These are phyloP conservation scores for Debaryomyces udenii DNA, from an alignment of 1,139 yeast species.

Conservation along the genomic window DNA sequence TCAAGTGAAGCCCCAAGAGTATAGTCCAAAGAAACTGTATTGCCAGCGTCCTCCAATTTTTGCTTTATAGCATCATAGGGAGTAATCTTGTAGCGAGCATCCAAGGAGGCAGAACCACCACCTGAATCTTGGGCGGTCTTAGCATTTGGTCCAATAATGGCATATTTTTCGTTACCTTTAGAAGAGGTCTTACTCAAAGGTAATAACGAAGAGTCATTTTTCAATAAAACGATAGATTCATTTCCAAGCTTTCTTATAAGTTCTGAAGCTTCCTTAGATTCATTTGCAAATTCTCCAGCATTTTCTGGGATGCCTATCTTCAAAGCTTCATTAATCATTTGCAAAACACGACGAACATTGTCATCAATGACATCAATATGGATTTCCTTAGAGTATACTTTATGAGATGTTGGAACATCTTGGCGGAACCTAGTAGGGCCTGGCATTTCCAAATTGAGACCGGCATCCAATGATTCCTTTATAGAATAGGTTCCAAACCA, in stretches of 20 bases:
- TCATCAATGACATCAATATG: conserved; percentile 36
- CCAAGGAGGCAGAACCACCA: conserved; percentile 42
- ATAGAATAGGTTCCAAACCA: conserved; percentile 60
- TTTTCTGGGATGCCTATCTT: conserved; percentile 38
- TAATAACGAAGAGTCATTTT: conserved; percentile 45
- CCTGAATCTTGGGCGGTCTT: conserved; percentile 37
- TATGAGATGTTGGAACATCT: conserved; percentile 31
- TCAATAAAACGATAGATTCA: conserved; percentile 55
- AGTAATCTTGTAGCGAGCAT: conserved; percentile 32
- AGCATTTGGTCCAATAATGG: conserved; percentile 44
- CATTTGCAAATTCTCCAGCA: conserved; percentile 27
- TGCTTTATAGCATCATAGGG: conserved; percentile 36
- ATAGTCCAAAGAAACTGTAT: conserved; percentile 22
- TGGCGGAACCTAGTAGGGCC: conserved; percentile 55
- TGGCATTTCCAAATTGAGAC: conserved; percentile 64
- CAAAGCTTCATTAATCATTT: conserved; percentile 43
- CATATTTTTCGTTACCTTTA: conserved; percentile 25
- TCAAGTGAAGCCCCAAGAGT: conserved; percentile 38
- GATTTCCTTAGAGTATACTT: conserved; percentile 29
- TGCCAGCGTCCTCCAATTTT: conserved; percentile 29
- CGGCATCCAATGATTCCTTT: conserved; percentile 49
- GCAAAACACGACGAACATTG: conserved; percentile 47
- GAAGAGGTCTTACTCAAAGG: conserved; percentile 35
- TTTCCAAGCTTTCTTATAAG: conserved; percentile 49
- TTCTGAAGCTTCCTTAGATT: conserved; percentile 42